These are phyloP conservation scores for Trichoderma sp. DNA, from an alignment of 2,329 filamentous ascomycete genomes.

Conservation along the genomic window DNA sequence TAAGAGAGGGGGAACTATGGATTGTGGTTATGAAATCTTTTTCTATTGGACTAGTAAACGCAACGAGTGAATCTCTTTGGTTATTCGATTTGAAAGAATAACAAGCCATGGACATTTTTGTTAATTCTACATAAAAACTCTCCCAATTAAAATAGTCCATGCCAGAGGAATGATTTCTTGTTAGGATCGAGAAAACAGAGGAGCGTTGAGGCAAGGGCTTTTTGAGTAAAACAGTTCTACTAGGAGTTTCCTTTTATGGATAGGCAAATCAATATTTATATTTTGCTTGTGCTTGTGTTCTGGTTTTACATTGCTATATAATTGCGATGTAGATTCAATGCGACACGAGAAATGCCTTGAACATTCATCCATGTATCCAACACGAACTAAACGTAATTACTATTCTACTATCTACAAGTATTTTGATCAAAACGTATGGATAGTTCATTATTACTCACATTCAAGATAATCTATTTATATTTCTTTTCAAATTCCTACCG, in stretches of 20 bases:
- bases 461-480: background rate
- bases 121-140: background rate
- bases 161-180: background rate
- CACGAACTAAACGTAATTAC: no score
- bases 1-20: background rate
- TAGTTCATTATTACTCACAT: background rate
- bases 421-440: background rate
- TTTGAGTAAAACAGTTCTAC: background rate
- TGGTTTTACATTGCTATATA: background rate
- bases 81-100: background rate
- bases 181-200: background rate
- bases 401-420: no score
- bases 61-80: background rate
- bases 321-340: background rate
- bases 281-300: background rate
- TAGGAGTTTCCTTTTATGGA: background rate
- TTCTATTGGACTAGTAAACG: background rate
- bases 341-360: accelerated
- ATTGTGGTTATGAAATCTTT: background rate
- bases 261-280: background rate
- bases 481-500: background rate
- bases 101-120: background rate
- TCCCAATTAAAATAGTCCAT: background rate
- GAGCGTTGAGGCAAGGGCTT: background rate
- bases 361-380: background rate